Evolutionary conservation across 2,329 filamentous ascomycete species (phyloP).

Genomic region (Aspergillus fischeri): DNA sequence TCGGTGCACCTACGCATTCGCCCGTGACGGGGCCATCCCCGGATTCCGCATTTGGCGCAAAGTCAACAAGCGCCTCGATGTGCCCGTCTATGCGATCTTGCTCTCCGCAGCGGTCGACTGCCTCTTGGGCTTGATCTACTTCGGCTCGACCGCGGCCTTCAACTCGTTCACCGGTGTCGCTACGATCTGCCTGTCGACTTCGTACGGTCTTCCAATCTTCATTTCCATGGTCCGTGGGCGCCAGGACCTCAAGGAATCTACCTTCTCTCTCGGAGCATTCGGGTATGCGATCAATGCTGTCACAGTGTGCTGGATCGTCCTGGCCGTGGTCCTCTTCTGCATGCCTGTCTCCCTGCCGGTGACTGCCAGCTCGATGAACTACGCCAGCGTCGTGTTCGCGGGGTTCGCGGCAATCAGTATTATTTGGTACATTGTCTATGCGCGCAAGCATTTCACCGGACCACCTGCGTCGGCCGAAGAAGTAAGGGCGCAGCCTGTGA

Average conservation of each 20-base stretch:
- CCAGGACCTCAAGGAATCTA: conserved; percentile 60
- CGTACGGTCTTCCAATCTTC: conserved; percentile 71
- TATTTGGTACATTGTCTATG: conserved; percentile 60
- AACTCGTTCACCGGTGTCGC: conserved; percentile 76
- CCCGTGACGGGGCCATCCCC: conserved; percentile 69
- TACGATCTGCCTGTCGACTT: conserved; percentile 71
- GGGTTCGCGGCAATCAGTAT: conserved; percentile 59
- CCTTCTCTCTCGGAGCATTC: conserved; percentile 65
- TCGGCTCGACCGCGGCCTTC: conserved; percentile 72
- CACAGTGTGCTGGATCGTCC: conserved; percentile 65
- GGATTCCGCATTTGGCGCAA: conserved; percentile 62
- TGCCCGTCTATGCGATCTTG: conserved; percentile 66
- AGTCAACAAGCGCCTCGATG: conserved; percentile 62
- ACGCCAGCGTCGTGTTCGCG: conserved; percentile 62
- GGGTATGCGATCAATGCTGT: conserved; percentile 65
- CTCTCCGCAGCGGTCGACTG: conserved; percentile 67
- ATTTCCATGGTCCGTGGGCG: conserved; percentile 65
- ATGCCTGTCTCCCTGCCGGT: conserved; percentile 65
- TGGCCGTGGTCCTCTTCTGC: conserved; percentile 70
- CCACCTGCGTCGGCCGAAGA: conserved; percentile 41
- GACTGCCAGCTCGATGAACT: conserved; percentile 58
- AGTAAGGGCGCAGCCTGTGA: conserved; percentile 23
- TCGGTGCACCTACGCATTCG: conserved; percentile 72
- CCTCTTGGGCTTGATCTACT: conserved; percentile 72
- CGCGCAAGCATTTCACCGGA: conserved; percentile 61